phyloP scores from a whole-genome alignment of 2,329 filamentous ascomycete species.

The Hirsutella thompsonii region DNA sequence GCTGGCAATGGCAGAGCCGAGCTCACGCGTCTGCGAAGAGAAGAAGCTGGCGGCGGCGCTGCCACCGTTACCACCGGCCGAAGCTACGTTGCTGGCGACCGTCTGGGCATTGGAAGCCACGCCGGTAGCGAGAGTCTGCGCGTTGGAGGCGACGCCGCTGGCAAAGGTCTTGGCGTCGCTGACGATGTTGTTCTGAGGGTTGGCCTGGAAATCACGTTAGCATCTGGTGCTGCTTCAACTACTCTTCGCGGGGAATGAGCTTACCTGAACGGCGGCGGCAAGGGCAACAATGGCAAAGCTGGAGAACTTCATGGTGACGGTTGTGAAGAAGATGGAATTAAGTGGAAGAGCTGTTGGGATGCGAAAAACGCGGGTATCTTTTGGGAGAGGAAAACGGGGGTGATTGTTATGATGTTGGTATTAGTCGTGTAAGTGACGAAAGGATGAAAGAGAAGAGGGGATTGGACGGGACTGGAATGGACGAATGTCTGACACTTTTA shows the following conservation, averaged over 20 bases:
- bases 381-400: too few relatives aligned
- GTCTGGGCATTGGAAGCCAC: conserved; percentile 4
- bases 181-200: conserved; percentile 4
- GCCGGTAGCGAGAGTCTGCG: conserved; percentile 1
- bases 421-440: too few relatives aligned
- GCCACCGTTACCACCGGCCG: too few relatives aligned
- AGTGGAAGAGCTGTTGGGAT: too few relatives aligned
- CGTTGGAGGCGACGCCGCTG: conserved; percentile 3
- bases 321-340: not conserved
- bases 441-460: too few relatives aligned
- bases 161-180: conserved; percentile 1
- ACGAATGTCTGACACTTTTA: too few relatives aligned
- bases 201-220: conserved; percentile 2
- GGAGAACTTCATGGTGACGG: conserved; percentile 22
- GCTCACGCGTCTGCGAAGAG: conserved; percentile 2
- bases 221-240: not conserved
- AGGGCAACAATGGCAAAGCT: conserved; percentile 17
- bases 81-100: conserved; percentile 1
- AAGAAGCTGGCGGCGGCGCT: conserved; percentile 2
- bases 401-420: too few relatives aligned
- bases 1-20: conserved; percentile 4
- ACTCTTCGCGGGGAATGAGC: conserved; percentile 1
- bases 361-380: too few relatives aligned
- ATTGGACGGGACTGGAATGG: too few relatives aligned
- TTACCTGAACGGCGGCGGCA: conserved; percentile 17